Evolutionary conservation across 768 basidiomycete species (phyloP).

Genomic region (Tulasnella sp.): DNA sequence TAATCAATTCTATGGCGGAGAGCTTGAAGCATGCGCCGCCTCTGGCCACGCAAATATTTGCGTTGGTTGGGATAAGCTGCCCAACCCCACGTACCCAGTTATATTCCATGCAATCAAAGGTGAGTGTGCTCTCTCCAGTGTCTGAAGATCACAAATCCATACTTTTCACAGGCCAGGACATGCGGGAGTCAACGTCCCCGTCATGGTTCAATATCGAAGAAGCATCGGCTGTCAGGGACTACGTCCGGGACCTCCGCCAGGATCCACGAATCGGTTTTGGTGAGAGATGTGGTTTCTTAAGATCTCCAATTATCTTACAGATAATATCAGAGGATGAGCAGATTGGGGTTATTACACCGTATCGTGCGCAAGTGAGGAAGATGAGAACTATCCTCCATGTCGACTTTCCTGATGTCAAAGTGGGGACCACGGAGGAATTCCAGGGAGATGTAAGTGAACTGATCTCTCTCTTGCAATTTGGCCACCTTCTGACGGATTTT

Average conservation of each 20-base stretch:
- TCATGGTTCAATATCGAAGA: constrained; percentile 45
- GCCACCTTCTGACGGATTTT: background rate
- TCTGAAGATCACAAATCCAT: background rate
- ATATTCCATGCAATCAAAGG: constrained; percentile 19
- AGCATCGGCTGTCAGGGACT: constrained; percentile 38
- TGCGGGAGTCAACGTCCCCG: constrained; percentile 38
- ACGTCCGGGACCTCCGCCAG: constrained; percentile 34
- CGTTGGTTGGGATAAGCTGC: background rate
- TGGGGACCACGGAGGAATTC: constrained; percentile 43
- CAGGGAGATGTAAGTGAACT: constrained; percentile 40
- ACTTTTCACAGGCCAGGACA: constrained; percentile 35
- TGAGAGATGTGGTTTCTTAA: background rate
- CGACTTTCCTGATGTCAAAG: constrained; percentile 32
- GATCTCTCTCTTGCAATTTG: background rate
- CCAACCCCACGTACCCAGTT: background rate
- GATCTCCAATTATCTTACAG: background rate
- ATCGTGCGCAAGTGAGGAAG: constrained; percentile 39
- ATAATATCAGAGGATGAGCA: constrained; percentile 32
- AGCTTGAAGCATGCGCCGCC: constrained; percentile 50
- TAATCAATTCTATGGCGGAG: constrained; percentile 53
- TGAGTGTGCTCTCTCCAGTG: background rate
- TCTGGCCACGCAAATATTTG: constrained; percentile 20
- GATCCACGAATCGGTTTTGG: constrained; percentile 27
- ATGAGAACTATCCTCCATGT: constrained; percentile 35
- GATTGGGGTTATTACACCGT: constrained; percentile 44